Base-by-base conservation (phyloP, 495 filamentous ascomycete species). In the Hyaloscypha hepaticicola region DNA sequence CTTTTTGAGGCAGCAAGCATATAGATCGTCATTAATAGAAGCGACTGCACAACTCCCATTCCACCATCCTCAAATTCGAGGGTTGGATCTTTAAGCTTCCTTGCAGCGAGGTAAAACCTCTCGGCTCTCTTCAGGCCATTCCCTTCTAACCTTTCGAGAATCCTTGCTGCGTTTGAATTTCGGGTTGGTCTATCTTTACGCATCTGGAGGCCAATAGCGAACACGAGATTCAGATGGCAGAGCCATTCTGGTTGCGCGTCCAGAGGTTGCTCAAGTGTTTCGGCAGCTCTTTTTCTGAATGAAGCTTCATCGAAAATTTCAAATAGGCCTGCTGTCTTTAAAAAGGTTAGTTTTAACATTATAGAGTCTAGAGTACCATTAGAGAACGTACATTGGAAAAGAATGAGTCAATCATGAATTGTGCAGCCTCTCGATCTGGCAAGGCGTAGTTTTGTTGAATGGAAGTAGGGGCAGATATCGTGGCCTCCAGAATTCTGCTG, bases 1-100 rank as follows among this genome's bases (percentile, higher is more conserved):
- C 58, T 61, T 16, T 61, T 61, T 5, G 58, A 61, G 24, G 58
- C 25, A 61, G 58, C 25, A 26, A 61, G 58, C 58, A 61, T 61
- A 50, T 50, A 61, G 14, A 61, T 3, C n/a, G 25, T 29, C 5
- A 61, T 61, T 25, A 61, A 26, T 19, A 61, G 26, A 11, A 61
- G 22, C 14, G 58, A 61, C 26, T 61, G 58, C 58, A 50, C 16
- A 14, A 50, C 58, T 16, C 14, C 58, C 25, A 61, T 61, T 16
- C 58, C 58, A 26, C 58, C 58, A 25, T 9, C 41, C 50, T 61
- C 58, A 51, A 61, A 27, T 2, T 29, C 58, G 19, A 31, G 24
- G 14, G 26, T 16, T 5, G 58, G 58, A 25, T 61, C 41, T 14
- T 25, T 61, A 14, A 61, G 58, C 0, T 29, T 21, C 31, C 19